Base-by-base conservation (phyloP, 768 basidiomycete genomes). In the Boletus eberwhitei region DNA sequence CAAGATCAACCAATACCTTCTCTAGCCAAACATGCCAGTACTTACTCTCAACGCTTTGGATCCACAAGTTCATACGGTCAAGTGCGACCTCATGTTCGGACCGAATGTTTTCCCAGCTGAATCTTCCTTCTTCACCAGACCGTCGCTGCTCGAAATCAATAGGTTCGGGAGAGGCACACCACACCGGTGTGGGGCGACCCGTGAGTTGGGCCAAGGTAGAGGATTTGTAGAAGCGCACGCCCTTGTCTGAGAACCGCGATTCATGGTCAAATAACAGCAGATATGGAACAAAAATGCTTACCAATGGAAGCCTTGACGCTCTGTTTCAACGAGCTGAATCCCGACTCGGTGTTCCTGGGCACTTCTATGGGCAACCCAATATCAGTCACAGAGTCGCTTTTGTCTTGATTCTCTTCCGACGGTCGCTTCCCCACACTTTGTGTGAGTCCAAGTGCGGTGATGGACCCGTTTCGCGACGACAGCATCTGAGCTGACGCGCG, bases 1-100 rank as follows among this genome's bases (percentile, higher is more conserved):
- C 5, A 22, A 21, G 51, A 57, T 50, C 41, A 61, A n/a, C 16
- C 5, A 22, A 22, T 31, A 6, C 1, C 35, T 21, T 11, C 43
- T 54, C 21, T 32, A 19, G 11, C 39, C 31, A 48, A 29, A 44
- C 22, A 36, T 5, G 4, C 4, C 31, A 34, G 35, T 9, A 81
- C 89, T 65, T 68, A 91, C 90, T 86, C 71, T 93, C 90, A 16
- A 91, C 87, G 54, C 84, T 89, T 60, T 81, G 81, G 71, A 90
- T 87, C 91, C 91, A 93, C 49, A 87, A 73, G 2, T 83, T 79
- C 86, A 93, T 85, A 48, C 90, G 77, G 60, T 93, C 88, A 3
- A 74, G 57, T 14, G 68, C 71, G 4, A 68, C 58, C 43, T 71
- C 66, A 19, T 57, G 61, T 44, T 71, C 69, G 5, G 69, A 67